Base-by-base conservation (phyloP, 108 stramenopile genomes). In the Chaetoceros tenuissimus region DNA sequence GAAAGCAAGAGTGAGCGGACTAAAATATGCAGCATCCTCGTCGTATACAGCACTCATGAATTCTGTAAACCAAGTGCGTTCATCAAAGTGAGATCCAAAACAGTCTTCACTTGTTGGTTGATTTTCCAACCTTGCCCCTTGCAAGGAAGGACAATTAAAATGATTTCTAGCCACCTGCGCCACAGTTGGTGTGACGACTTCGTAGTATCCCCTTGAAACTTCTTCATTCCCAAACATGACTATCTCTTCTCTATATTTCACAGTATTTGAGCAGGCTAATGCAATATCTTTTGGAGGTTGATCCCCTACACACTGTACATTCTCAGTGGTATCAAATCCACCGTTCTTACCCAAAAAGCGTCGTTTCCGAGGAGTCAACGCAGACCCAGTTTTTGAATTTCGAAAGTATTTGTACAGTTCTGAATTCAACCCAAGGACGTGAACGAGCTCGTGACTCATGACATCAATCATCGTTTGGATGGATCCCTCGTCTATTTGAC, bases 11-110 rank as follows among this genome's bases (percentile, higher is more conserved):
- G 75, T 76, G 44, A 80, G 29, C 1, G 79, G 71, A 25, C 63
- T 64, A 2, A 79, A 47, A 17, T 73, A 73, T 28, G 72, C 59
- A 20, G 55, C 64, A 75, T 60, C 28, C 66, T 67, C 34, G 61
- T 74, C 17, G 61, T 55, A 73, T 17, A 68, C 75, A 27, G 79
- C 64, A 17, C 72, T 57, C 79, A 80, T 80, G 45, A 76, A 63
- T 49, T 80, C 79, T 2, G 67, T 73, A 48, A 64, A 68, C 40
- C 46, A 76, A 28, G 53, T 19, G 5, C 69, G 28, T 30, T 80
- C 79, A 31, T 75, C 72, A 30, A 45, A 80, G 51, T 80, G 79
- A 34, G 62, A 64, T 16, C 79, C 75, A 47, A 80, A 66, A 48
- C 79, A 80, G 57, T 69, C 74, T 1, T 31, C 3, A 26, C 61